phyloP scores from a whole-genome alignment of 805 yeast species.

The Wickerhamomyces silvicola region DNA sequence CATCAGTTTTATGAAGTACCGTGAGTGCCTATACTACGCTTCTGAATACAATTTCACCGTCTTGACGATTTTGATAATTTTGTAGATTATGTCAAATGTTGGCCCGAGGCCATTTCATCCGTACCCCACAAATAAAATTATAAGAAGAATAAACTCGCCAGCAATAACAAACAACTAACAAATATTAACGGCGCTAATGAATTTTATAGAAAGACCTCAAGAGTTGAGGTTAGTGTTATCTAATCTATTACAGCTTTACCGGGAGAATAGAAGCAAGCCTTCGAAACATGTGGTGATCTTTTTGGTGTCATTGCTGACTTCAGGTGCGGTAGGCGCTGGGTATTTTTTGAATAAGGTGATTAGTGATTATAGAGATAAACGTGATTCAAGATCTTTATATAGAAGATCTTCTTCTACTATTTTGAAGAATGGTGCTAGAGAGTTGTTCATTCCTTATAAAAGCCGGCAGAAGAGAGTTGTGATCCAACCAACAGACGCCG shows the following conservation, averaged over 20 bases:
- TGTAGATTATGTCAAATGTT: too few relatives aligned
- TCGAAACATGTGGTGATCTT: constrained; percentile 24
- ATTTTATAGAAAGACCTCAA: too few relatives aligned
- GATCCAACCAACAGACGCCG: constrained; percentile 23
- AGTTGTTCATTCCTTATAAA: constrained; percentile 23
- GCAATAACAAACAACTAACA: too few relatives aligned
- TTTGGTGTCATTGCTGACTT: constrained; percentile 18
- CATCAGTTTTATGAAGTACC: too few relatives aligned
- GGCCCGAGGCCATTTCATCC: too few relatives aligned
- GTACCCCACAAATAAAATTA: too few relatives aligned
- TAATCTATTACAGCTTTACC: constrained; percentile 20
- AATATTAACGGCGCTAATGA: too few relatives aligned
- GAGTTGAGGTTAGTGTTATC: constrained; percentile 16
- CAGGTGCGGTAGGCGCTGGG: constrained; percentile 16
- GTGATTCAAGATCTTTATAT: constrained; percentile 23
- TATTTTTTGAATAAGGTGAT: constrained; percentile 20
- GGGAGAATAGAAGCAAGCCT: constrained; percentile 21
- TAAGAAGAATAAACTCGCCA: too few relatives aligned
- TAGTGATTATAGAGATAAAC: constrained; percentile 20
- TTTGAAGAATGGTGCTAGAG: constrained; percentile 24
- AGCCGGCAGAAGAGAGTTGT: constrained; percentile 21
- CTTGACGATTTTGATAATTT: too few relatives aligned
- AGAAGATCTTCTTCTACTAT: constrained; percentile 23
- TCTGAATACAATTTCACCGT: too few relatives aligned
- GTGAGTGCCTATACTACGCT: too few relatives aligned